A percentile compares a stretch with the other conserved stretches of the same genome.
Evolutionary conservation across 148 eudicot genomes (phyloP).

Genomic region (Rhododendron griersonianum): DNA sequence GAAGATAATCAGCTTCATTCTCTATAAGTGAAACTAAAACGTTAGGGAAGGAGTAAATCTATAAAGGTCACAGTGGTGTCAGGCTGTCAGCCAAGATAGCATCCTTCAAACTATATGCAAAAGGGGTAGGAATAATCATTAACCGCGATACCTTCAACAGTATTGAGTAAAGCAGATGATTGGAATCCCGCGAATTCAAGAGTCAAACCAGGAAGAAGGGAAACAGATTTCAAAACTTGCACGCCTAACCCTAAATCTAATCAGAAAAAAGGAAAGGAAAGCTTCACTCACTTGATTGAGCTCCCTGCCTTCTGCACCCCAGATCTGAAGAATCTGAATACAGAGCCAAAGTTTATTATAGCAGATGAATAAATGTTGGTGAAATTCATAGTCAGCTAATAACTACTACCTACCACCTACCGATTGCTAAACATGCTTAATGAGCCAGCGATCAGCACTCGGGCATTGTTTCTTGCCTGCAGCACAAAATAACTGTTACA

Average conservation of each 20-base stretch:
- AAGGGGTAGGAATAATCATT: neutral
- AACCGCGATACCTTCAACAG: neutral
- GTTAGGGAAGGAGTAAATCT: neutral
- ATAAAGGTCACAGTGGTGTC: neutral
- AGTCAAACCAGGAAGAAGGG: neutral
- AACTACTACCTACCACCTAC: slow-evolving; percentile 51
- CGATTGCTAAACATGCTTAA: slow-evolving; percentile 71
- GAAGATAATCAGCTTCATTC: neutral
- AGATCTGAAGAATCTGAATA: slow-evolving; percentile 60
- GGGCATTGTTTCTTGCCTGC: slow-evolving; percentile 93
- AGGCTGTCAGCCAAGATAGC: neutral
- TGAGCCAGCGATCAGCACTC: slow-evolving; percentile 73
- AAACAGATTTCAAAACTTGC: neutral
- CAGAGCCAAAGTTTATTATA: neutral
- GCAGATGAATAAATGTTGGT: neutral
- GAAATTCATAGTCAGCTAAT: neutral
- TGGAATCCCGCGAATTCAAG: neutral
- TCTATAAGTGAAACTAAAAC: neutral
- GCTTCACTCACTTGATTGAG: slow-evolving; percentile 51
- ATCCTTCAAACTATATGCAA: neutral
- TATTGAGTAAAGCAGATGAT: neutral
- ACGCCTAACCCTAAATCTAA: neutral
- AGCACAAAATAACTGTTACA: neutral
- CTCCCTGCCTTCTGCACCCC: slow-evolving; percentile 82
- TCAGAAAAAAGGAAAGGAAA: neutral